Base-by-base conservation (phyloP, 2,329 filamentous ascomycete species). In the Periconia digitata region DNA sequence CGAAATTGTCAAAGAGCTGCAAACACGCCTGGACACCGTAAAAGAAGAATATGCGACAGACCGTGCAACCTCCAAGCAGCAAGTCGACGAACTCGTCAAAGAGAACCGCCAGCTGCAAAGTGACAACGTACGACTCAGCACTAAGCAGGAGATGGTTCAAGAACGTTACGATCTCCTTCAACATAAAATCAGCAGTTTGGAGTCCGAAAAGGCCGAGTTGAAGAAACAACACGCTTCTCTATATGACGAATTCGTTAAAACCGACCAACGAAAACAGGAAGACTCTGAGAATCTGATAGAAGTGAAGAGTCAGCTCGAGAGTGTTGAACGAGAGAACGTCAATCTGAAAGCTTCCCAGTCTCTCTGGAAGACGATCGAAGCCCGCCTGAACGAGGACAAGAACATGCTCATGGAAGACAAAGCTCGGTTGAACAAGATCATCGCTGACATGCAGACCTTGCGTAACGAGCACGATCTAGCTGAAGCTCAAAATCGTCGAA, bases 281-380 rank as follows among this genome's bases (percentile, higher is more conserved):
- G 88, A 92, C 22, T 91, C 90, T 0, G 92, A 97, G 71, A 92
- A 99, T 60, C 80, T 97, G 6, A 85, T 97, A 8, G 94, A 96
- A 68, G 85, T 88, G 5, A 87, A 86, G 67, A 87, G 87, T 24
- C 75, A 92, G 44, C 78, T 89, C 3, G 92, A 99, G 64, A 92
- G 90, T 63, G 82, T 96, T 71, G 87, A 91, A 44, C 91, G 90
- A 56, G 94, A 99, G 68, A 90, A 86, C 45, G 86, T 91, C 15
- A 96, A 97, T 64, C 81, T 96, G 27, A 96, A 95, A 70, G 92
- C 92, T 0, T 92, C 97, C 72, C 96, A 96, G 74, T 88, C 90
- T 32, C 79, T 99, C 8, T 96, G 89, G 88, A 95, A 94, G 75
- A 90, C 87, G 47, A 95, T 96, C 27, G 92, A 97, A 67, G 86